Percentiles rank a stretch among this genome's conserved stretches.
These are phyloP conservation scores for Naematelia encephala DNA, from an alignment of 768 basidiomycete genomes.

Conservation along the genomic window DNA sequence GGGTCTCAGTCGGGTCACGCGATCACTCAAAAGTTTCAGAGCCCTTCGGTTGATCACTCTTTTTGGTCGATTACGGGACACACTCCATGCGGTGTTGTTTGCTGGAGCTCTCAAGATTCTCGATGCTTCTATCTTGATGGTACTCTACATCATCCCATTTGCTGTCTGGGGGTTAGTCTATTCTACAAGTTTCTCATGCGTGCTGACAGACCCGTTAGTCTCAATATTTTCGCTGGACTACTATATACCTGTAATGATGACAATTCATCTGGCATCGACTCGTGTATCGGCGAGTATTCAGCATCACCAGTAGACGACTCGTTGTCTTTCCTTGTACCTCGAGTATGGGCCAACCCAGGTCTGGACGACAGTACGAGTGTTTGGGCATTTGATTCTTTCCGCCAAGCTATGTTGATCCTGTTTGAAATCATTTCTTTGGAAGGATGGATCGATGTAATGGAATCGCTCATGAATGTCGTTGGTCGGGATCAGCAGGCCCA, in stretches of 20 bases:
- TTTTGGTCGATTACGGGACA: constrained; percentile 76
- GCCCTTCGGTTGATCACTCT: constrained; percentile 86
- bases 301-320: constrained; percentile 60
- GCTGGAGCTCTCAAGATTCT: constrained; percentile 79
- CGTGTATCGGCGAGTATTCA: constrained; percentile 73
- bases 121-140: constrained; percentile 82
- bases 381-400: constrained; percentile 87
- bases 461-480: constrained; percentile 70
- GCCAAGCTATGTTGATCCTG: constrained; percentile 76
- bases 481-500: constrained; percentile 67
- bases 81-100: constrained; percentile 79
- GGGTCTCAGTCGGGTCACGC: constrained; percentile 73
- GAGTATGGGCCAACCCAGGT: constrained; percentile 81
- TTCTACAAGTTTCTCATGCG: not conserved
- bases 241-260: constrained; percentile 81
- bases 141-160: constrained; percentile 58
- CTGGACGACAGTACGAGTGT: constrained; percentile 63
- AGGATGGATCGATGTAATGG: constrained; percentile 96
- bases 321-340: constrained; percentile 64
- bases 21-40: constrained; percentile 80
- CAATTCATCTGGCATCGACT: constrained; percentile 57
- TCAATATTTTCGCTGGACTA: constrained; percentile 83
- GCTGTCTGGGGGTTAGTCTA: constrained; percentile 49
- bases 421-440: constrained; percentile 95
- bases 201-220: constrained; percentile 49